phyloP scores from a whole-genome alignment of 1,139 yeast genomes.

The Tardiomyces depauwii region DNA sequence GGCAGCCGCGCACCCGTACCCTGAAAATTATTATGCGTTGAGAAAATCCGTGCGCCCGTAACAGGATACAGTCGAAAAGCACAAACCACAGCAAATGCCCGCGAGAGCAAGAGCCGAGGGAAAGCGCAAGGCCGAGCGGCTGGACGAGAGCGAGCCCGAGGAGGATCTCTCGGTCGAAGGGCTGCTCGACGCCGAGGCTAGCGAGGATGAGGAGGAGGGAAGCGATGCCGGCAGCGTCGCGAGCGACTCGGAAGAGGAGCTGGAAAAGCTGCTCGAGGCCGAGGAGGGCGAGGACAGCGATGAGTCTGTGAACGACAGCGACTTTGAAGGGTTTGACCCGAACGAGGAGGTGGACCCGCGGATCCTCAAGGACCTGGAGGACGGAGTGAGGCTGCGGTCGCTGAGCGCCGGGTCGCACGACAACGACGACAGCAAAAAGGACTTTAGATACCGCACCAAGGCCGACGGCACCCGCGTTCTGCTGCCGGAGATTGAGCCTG shows the following conservation, averaged over 20 bases:
- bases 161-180: slow-evolving; percentile 3
- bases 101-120: background rate
- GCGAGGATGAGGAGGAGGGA: slow-evolving; percentile 11
- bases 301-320: slow-evolving; percentile 5
- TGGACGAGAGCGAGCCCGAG: slow-evolving; percentile 12
- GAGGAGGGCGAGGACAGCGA: slow-evolving; percentile 8
- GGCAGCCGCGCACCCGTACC: background rate
- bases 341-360: slow-evolving; percentile 11
- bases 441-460: slow-evolving; percentile 5
- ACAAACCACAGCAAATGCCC: background rate
- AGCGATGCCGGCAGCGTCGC: slow-evolving; percentile 7
- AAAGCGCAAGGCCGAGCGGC: slow-evolving; percentile 2
- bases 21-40: background rate
- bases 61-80: background rate
- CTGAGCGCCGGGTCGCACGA: slow-evolving; percentile 5
- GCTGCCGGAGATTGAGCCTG: slow-evolving; percentile 85
- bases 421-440: slow-evolving; percentile 7
- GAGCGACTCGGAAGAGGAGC: slow-evolving; percentile 13
- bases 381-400: slow-evolving; percentile 5
- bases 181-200: slow-evolving; percentile 8
- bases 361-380: slow-evolving; percentile 9
- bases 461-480: slow-evolving; percentile 40
- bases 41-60: background rate
- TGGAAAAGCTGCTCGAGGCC: slow-evolving; percentile 14
- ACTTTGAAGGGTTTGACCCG: slow-evolving; percentile 7